Conservation (phyloP, 352 stramenopile species). For the Pythium insidiosum region DNA sequence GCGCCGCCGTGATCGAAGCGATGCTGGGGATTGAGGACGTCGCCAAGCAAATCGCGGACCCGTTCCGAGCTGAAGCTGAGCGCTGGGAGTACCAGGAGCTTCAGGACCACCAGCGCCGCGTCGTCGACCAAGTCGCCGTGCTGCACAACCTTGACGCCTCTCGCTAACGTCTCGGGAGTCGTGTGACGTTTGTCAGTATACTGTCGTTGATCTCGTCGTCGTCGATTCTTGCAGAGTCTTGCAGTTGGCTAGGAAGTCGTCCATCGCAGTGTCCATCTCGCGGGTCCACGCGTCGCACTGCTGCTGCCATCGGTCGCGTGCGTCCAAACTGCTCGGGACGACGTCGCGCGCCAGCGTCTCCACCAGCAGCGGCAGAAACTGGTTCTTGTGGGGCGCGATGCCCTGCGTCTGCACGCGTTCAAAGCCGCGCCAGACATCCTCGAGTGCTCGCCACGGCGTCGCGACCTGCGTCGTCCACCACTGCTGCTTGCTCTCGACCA, state of each 20-base stretch:
- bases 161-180: too few species aligned
- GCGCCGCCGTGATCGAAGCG: constrained; percentile 69
- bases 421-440: constrained; percentile 15
- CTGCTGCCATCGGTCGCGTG: constrained; percentile 15
- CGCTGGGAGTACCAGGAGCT: constrained; percentile 74
- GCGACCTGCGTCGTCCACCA: constrained; percentile 9
- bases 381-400: constrained; percentile 16
- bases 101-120: constrained; percentile 55
- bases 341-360: constrained; percentile 12
- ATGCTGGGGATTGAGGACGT: constrained; percentile 39
- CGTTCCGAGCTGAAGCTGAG: constrained; percentile 50
- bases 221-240: neutral
- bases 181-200: too few species aligned
- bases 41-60: constrained; percentile 41
- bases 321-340: constrained; percentile 7
- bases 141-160: constrained; percentile 17
- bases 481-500: constrained; percentile 19
- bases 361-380: constrained; percentile 15
- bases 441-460: constrained; percentile 6
- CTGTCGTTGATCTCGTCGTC: too few species aligned
- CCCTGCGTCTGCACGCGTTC: constrained; percentile 5
- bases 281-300: constrained; percentile 3
- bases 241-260: constrained; percentile 15
- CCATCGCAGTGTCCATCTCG: constrained; percentile 6
- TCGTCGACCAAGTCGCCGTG: constrained; percentile 28